Evolutionary conservation across 1,284 basidiomycete species (phyloP).

Genomic region (Hemileia vastatrix): DNA sequence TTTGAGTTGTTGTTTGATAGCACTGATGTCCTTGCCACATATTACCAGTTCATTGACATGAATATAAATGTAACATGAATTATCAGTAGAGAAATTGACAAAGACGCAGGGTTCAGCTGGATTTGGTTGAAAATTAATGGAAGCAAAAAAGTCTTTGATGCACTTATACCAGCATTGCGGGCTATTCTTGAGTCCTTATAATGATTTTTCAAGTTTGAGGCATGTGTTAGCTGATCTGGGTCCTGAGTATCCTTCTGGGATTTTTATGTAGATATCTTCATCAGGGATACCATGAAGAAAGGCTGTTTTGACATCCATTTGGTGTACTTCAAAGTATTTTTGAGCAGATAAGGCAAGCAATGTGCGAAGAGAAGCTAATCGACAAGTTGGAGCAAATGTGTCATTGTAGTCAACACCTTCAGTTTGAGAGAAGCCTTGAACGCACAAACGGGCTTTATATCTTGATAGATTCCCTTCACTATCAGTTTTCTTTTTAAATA

Average conservation of each 20-base stretch:
- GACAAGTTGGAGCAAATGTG: background rate
- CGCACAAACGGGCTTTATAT: background rate
- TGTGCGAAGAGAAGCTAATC: background rate
- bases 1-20: background rate
- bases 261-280: background rate
- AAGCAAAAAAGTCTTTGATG: too few species aligned
- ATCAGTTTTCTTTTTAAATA: background rate
- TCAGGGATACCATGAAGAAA: background rate
- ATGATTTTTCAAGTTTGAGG: constrained; percentile 11
- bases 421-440: background rate
- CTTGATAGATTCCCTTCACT: background rate
- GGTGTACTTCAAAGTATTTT: background rate
- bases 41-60: constrained; percentile 8
- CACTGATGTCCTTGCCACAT: background rate
- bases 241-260: background rate
- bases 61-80: background rate
- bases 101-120: background rate
- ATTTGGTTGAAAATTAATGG: background rate
- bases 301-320: constrained; percentile 1
- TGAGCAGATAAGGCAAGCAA: background rate
- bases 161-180: too few species aligned
- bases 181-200: too few species aligned
- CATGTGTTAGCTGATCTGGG: background rate
- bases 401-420: constrained; percentile 1
- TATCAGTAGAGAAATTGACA: background rate